A percentile compares a stretch with the other conserved stretches of the same genome.
phyloP scores from a whole-genome alignment of 2,329 filamentous ascomycete species.

The Cladophialophora yegresii region DNA sequence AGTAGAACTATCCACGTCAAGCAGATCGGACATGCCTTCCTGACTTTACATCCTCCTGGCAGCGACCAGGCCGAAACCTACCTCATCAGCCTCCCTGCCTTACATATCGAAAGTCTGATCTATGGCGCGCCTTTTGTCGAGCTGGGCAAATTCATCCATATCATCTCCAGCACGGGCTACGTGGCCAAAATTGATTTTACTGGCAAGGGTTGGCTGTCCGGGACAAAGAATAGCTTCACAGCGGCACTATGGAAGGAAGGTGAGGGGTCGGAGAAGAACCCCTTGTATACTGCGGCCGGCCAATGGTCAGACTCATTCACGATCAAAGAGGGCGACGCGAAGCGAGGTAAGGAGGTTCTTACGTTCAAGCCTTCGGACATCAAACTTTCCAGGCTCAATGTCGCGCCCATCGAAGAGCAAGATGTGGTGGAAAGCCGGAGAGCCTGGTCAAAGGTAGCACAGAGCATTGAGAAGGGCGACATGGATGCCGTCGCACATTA shows the following conservation, averaged over 20 bases:
- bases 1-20: constrained; percentile 92
- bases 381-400: constrained; percentile 64
- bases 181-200: constrained; percentile 89
- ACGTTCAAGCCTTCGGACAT: constrained; percentile 59
- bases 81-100: constrained; percentile 83
- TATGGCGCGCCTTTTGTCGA: constrained; percentile 77
- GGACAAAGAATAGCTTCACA: constrained; percentile 89
- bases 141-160: constrained; percentile 80
- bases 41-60: constrained; percentile 65
- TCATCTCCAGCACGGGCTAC: constrained; percentile 82
- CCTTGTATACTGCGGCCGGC: constrained; percentile 77
- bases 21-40: constrained; percentile 85
- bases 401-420: constrained; percentile 76
- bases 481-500: constrained; percentile 77
- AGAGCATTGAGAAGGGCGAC: constrained; percentile 77
- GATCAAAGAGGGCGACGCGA: constrained; percentile 41
- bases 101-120: constrained; percentile 93
- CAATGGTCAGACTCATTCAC: constrained; percentile 68
- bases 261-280: constrained; percentile 63
- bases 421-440: constrained; percentile 84
- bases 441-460: constrained; percentile 85
- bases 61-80: constrained; percentile 65
- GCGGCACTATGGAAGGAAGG: constrained; percentile 71
- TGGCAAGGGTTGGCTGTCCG: constrained; percentile 90
- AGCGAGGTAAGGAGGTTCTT: constrained; percentile 52